Evolutionary conservation across 805 yeast genomes (phyloP).

Genomic region (Starmerella stigmatis): DNA sequence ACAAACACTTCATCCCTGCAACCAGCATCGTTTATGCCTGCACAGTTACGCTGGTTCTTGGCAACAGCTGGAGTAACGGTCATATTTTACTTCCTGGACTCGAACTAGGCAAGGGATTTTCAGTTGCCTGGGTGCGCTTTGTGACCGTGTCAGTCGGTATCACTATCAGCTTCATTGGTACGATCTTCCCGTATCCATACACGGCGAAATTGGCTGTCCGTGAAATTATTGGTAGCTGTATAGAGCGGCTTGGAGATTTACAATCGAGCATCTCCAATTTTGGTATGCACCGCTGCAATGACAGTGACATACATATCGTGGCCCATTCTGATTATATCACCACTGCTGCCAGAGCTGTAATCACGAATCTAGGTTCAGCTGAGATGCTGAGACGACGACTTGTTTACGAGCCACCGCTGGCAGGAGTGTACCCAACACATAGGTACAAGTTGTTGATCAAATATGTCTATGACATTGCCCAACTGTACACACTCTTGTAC

Average conservation of each 20-base stretch:
- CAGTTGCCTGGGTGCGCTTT: slow-evolving; percentile 31
- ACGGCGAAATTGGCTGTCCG: slow-evolving; percentile 30
- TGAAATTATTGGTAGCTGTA: slow-evolving; percentile 23
- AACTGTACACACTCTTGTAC: slow-evolving; percentile 25
- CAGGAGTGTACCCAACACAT: slow-evolving; percentile 30
- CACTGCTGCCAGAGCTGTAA: slow-evolving; percentile 17
- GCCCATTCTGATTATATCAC: slow-evolving; percentile 24
- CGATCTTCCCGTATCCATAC: slow-evolving; percentile 28
- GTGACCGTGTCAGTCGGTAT: slow-evolving; percentile 30
- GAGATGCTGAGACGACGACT: slow-evolving; percentile 21
- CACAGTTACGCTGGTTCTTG: slow-evolving; percentile 28
- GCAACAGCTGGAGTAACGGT: slow-evolving; percentile 29
- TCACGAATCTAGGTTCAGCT: slow-evolving; percentile 21
- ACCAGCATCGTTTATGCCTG: slow-evolving; percentile 27
- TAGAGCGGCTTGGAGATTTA: slow-evolving; percentile 26
- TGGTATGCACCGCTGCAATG: slow-evolving; percentile 24
- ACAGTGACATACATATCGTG: slow-evolving; percentile 22
- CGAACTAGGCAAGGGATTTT: slow-evolving; percentile 26
- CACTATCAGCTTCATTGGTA: slow-evolving; percentile 27
- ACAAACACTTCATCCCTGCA: slow-evolving; percentile 26
- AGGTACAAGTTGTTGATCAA: slow-evolving; percentile 27
- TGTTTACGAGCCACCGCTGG: slow-evolving; percentile 30
- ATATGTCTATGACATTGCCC: slow-evolving; percentile 24
- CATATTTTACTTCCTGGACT: slow-evolving; percentile 19
- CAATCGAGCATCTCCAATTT: slow-evolving; percentile 28